phyloP scores from a whole-genome alignment of 306 rosid species.

The Geum urbanum region DNA sequence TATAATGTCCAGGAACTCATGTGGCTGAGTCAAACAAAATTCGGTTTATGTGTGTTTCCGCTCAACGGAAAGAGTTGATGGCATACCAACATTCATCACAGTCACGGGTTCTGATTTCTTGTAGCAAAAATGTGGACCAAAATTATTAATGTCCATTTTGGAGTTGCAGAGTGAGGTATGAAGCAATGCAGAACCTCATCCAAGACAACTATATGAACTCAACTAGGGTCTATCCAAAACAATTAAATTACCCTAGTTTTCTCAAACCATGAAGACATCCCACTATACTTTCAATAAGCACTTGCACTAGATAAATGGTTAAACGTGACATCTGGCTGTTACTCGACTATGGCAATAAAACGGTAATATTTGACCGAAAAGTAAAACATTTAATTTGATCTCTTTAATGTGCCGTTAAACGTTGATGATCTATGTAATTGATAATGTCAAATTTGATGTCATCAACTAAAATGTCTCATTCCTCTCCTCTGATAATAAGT shows the following conservation, averaged over 20 bases:
- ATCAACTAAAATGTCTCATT: too few species aligned
- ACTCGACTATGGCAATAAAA: too few species aligned
- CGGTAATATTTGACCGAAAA: too few species aligned
- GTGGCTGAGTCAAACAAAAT: not conserved
- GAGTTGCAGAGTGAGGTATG: not conserved
- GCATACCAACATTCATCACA: not conserved
- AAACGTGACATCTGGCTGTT: too few species aligned
- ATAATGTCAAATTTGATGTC: too few species aligned
- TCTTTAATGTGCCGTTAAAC: too few species aligned
- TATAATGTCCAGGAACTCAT: not conserved
- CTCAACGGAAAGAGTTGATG: not conserved
- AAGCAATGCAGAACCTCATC: not conserved
- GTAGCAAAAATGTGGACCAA: slow-evolving; percentile 11
- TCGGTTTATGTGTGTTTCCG: not conserved
- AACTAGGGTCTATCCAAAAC: not conserved
- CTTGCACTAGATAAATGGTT: too few species aligned
- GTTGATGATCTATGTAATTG: too few species aligned
- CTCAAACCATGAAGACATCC: too few species aligned
- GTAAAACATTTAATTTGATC: too few species aligned
- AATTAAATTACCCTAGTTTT: not conserved
- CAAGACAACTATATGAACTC: not conserved
- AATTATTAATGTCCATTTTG: not conserved
- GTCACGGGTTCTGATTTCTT: slow-evolving; percentile 27
- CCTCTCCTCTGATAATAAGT: too few species aligned
- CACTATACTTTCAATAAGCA: too few species aligned